A percentile compares a stretch with the other conserved stretches of the same genome.
phyloP scores from a whole-genome alignment of 208 protist genomes.

The Wallacemonas collosoma region DNA sequence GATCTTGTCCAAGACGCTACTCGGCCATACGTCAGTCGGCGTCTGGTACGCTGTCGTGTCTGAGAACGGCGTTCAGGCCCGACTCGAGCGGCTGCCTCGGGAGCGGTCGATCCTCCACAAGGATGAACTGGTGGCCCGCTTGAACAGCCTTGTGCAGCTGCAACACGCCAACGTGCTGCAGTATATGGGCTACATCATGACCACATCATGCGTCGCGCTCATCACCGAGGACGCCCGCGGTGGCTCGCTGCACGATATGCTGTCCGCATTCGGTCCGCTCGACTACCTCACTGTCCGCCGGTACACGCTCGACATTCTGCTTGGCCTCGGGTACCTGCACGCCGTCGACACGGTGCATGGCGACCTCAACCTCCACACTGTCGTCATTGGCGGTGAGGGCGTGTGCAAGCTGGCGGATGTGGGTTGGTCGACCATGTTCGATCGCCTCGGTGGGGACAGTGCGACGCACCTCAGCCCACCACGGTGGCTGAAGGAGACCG shows the following conservation, averaged over 20 bases:
- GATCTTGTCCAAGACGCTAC: conserved; percentile 30
- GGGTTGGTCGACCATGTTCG: conserved; percentile 19
- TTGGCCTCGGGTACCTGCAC: conserved; percentile 63
- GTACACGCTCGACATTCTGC: conserved; percentile 49
- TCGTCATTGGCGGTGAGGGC: conserved; percentile 58
- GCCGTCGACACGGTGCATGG: conserved; percentile 55
- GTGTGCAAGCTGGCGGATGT: conserved; percentile 66
- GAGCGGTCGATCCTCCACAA: conserved; percentile 30
- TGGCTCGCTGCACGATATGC: conserved; percentile 41
- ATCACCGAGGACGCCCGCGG: conserved; percentile 69
- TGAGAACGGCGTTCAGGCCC: conserved; percentile 44
- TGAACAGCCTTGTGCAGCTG: conserved; percentile 33
- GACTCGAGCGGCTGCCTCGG: conserved; percentile 52
- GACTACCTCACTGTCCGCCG: conserved; percentile 30
- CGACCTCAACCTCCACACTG: conserved; percentile 57
- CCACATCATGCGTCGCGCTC: conserved; percentile 33
- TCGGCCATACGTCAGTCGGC: conserved; percentile 43
- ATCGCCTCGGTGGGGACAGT: neutral
- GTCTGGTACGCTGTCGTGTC: conserved; percentile 44
- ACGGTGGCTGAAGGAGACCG: conserved; percentile 26
- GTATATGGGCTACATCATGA: conserved; percentile 38
- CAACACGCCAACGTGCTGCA: conserved; percentile 55
- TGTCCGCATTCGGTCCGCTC: conserved; percentile 47
- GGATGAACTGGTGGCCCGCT: conserved; percentile 32
- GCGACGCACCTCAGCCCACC: no score